Conservation (phyloP, 169 alveolate species). For the Plasmodium chabaudi region DNA sequence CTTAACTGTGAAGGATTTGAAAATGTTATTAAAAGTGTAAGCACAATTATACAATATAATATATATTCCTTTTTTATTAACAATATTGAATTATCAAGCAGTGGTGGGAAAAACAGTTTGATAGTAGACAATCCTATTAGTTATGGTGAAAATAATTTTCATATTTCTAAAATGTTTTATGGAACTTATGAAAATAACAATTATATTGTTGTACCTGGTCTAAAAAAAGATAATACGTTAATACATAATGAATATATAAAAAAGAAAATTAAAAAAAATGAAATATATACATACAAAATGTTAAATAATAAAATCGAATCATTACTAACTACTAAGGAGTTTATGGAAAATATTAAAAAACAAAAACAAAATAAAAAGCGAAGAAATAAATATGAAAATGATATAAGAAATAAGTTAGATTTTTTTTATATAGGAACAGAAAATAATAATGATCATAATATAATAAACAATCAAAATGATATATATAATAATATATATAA, state of each 20-base stretch:
- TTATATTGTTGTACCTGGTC: neutral
- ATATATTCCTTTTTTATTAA: slow-evolving; percentile 55
- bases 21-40: slow-evolving; percentile 37
- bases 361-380: slow-evolving; percentile 36
- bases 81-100: slow-evolving; percentile 23
- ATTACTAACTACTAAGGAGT: slow-evolving; percentile 33
- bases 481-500: slow-evolving; percentile 2
- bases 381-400: slow-evolving; percentile 8
- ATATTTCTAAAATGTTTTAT: no score
- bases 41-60: slow-evolving; percentile 24
- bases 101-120: slow-evolving; percentile 4
- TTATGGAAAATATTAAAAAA: slow-evolving; percentile 45
- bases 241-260: slow-evolving; percentile 64
- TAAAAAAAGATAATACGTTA: slow-evolving; percentile 32
- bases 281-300: slow-evolving; percentile 52
- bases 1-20: slow-evolving; percentile 20
- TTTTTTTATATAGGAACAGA: slow-evolving; percentile 28
- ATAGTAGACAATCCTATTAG: neutral
- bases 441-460: neutral
- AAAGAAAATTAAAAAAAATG: slow-evolving; percentile 66
- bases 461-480: slow-evolving; percentile 28
- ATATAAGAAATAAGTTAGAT: slow-evolving; percentile 32
- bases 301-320: slow-evolving; percentile 62
- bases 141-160: neutral
- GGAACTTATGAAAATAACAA: no score